Evolutionary conservation across 306 rosid species (phyloP), one percentile per base, ranked within the genome.

Genomic region (Medicago lupulina): DNA sequence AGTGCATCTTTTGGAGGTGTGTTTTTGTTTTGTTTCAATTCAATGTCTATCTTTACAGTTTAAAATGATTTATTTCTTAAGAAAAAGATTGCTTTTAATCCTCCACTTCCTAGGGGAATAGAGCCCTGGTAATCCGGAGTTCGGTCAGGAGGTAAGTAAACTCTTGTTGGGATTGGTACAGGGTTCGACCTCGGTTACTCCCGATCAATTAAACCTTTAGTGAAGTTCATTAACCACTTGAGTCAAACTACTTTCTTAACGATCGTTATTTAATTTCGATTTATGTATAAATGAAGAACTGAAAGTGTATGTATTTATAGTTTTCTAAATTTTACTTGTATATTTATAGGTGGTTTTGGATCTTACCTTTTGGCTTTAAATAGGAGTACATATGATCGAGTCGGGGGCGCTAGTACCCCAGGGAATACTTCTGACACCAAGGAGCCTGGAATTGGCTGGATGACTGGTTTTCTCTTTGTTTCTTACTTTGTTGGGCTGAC

Each of bases 381-480:
- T 72, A 78, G 83, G 81, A 84, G 73, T 83, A 91, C 89, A 4
- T 93, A 91, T 74, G 90, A 83, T 67, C 91, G 76, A 87, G 96
- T 82, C 40, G 97, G 98, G 46, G 97, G 98, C 62, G 79, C 84
- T 74, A 87, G 82, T 79, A 89, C 89, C 9, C 68, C 43, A 7
- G 97, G 97, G 70, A 91, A 93, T 78, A 83, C 85, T 71, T 82
- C 93, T 67, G 89, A 86, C 73, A 91, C 92, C 28, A 93, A 93
- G 84, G 98, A 93, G 75, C 97, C 93, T 78, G 89, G 71, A 31
- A 61, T 93, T 81, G 98, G 96, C 34, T 93, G 97, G 98, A 89
- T 93, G 90, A 93, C 90, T 23, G 91, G 89, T 69, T 91, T 93
- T 80, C 96, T 93, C 78, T 91, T 91, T 69, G 93, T 88, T 59